Percentiles rank a stretch among this genome's conserved stretches.
Conservation (phyloP, 106 monocot species). For the Vanilla planifolia region DNA sequence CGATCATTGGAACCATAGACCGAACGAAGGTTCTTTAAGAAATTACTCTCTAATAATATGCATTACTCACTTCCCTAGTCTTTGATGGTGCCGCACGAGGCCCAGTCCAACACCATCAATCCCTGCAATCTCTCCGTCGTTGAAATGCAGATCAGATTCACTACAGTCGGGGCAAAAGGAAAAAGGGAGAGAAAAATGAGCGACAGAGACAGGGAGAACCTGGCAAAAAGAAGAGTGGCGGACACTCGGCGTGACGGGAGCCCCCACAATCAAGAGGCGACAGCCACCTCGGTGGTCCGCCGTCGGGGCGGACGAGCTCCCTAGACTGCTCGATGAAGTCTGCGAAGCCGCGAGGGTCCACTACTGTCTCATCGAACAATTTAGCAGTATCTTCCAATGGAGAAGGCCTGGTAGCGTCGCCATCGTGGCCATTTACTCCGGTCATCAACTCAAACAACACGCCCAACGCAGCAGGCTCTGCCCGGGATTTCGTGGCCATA, state of each 20-base stretch:
- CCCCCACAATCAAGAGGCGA: slow-evolving; percentile 43
- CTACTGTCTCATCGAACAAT: slow-evolving; percentile 17
- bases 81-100: slow-evolving; percentile 62
- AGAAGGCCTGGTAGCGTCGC: neutral
- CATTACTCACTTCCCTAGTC: slow-evolving; percentile 54
- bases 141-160: neutral
- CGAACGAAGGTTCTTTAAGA: neutral
- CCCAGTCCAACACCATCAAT: slow-evolving; percentile 80
- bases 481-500: neutral
- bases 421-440: slow-evolving; percentile 42
- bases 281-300: slow-evolving; percentile 49
- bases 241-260: slow-evolving; percentile 4
- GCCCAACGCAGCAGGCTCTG: neutral
- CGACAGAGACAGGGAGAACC: slow-evolving; percentile 16
- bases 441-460: slow-evolving; percentile 30
- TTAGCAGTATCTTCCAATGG: neutral
- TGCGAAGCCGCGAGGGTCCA: slow-evolving; percentile 27
- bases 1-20: neutral
- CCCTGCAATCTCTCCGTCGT: slow-evolving; percentile 22
- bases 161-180: too few species aligned
- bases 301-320: slow-evolving; percentile 24
- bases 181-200: neutral
- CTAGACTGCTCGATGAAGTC: slow-evolving; percentile 44
- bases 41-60: neutral
- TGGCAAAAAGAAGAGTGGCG: slow-evolving; percentile 52